A percentile compares a stretch with the other conserved stretches of the same genome.
phyloP scores from a whole-genome alignment of 2,329 filamentous ascomycete species.

The Apiospora kogelbergensis region DNA sequence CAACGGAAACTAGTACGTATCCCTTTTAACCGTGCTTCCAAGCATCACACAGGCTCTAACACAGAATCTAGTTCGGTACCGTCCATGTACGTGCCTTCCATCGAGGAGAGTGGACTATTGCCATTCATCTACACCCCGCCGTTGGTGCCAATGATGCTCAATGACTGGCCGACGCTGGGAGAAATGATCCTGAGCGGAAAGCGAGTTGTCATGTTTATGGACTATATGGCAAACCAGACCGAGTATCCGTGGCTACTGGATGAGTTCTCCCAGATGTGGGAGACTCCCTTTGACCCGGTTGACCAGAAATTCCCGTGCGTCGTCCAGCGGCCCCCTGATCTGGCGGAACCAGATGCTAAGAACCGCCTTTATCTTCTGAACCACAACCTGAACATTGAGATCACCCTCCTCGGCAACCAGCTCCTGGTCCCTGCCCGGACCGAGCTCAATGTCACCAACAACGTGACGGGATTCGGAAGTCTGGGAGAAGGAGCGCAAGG shows the following conservation, averaged over 20 bases:
- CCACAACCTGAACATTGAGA: conserved; percentile 84
- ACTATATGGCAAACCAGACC: conserved; percentile 80
- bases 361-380: conserved; percentile 79
- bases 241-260: conserved; percentile 82
- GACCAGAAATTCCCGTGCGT: conserved; percentile 72
- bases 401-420: conserved; percentile 62
- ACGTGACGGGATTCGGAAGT: conserved; percentile 61
- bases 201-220: conserved; percentile 78
- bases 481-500: conserved; percentile 63
- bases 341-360: conserved; percentile 52
- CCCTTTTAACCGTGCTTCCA: not conserved
- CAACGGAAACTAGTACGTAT: conserved; percentile 67
- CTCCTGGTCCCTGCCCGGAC: conserved; percentile 73
- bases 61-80: conserved; percentile 43
- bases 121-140: conserved; percentile 74
- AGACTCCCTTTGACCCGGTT: conserved; percentile 79
- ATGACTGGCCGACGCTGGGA: conserved; percentile 81
- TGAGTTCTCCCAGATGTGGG: conserved; percentile 86
- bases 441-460: conserved; percentile 71
- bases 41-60: not conserved
- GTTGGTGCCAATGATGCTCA: conserved; percentile 66
- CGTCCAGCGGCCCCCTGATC: conserved; percentile 71
- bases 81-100: conserved; percentile 64
- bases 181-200: conserved; percentile 71
- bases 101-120: conserved; percentile 70